Conservation (phyloP, 768 basidiomycete genomes). For the Agrocybe chaxingu region DNA sequence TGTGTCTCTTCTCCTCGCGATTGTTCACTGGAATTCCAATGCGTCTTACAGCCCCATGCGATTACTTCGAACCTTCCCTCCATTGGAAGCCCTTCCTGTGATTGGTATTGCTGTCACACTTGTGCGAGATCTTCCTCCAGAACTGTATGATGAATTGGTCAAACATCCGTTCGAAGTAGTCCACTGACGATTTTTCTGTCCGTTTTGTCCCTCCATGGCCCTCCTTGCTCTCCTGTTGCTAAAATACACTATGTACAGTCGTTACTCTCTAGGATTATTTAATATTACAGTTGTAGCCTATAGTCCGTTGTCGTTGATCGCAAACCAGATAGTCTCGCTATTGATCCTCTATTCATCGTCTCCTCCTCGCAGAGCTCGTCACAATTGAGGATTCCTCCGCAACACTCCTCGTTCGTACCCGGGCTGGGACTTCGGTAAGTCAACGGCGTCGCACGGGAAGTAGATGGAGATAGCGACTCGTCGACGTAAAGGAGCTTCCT, state of each 20-base stretch:
- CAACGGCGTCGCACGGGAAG: conserved; percentile 6
- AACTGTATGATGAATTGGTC: conserved; percentile 86
- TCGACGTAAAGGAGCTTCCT: conserved; percentile 27
- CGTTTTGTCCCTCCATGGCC: conserved; percentile 8
- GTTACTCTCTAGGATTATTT: not conserved
- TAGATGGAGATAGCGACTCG: not conserved
- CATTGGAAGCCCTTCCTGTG: conserved; percentile 81
- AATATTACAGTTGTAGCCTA: conserved; percentile 7
- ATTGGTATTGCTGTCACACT: conserved; percentile 93
- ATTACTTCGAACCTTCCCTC: conserved; percentile 89
- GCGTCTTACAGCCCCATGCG: conserved; percentile 77
- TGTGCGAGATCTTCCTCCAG: conserved; percentile 85
- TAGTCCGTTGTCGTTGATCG: conserved; percentile 23
- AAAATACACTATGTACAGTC: not conserved
- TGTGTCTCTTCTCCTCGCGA: conserved; percentile 29
- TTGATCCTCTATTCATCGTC: conserved; percentile 10
- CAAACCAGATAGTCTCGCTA: conserved; percentile 23
- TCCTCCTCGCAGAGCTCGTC: conserved; percentile 31
- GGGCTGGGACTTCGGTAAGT: conserved; percentile 7
- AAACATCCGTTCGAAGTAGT: conserved; percentile 75
- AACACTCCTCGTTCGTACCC: conserved; percentile 34
- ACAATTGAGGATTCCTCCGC: conserved; percentile 51
- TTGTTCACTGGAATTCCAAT: conserved; percentile 1
- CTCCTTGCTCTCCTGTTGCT: conserved; percentile 10
- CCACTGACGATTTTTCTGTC: conserved; percentile 14